phyloP scores from a whole-genome alignment of 2,329 filamentous ascomycete genomes.

The Ascochyta pisi region DNA sequence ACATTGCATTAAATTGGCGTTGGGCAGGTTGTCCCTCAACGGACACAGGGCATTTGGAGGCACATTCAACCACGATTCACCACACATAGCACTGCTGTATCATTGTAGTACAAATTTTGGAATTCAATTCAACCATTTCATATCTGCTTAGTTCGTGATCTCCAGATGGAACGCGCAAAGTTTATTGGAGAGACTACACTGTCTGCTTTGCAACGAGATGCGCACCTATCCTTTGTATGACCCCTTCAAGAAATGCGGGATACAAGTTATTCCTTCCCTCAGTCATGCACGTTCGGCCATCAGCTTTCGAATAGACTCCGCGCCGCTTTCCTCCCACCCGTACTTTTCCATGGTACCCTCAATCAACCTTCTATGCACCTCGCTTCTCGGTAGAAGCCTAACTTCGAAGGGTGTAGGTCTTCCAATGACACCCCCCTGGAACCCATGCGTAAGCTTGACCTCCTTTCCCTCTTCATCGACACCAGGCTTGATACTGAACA shows the following conservation, averaged over 20 bases:
- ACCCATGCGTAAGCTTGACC: slow-evolving; percentile 45
- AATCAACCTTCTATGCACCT: slow-evolving; percentile 43
- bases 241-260: no score
- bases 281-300: not conserved
- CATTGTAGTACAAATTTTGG: not conserved
- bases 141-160: not conserved
- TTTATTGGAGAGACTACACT: no score
- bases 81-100: not conserved
- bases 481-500: slow-evolving; percentile 53
- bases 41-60: not conserved
- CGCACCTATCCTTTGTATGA: no score
- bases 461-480: slow-evolving; percentile 48
- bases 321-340: slow-evolving; percentile 48
- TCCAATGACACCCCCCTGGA: slow-evolving; percentile 43
- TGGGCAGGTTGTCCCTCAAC: not conserved
- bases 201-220: not conserved
- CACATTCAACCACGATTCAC: not conserved
- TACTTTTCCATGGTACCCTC: slow-evolving; percentile 35
- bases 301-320: slow-evolving; percentile 20
- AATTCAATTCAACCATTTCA: not conserved
- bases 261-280: not conserved
- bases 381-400: slow-evolving; percentile 42
- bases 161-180: not conserved
- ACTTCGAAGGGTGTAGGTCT: slow-evolving; percentile 47
- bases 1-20: not conserved